Evolutionary conservation across 2,329 filamentous ascomycete species (phyloP).

Genomic region (Fusarium udum): DNA sequence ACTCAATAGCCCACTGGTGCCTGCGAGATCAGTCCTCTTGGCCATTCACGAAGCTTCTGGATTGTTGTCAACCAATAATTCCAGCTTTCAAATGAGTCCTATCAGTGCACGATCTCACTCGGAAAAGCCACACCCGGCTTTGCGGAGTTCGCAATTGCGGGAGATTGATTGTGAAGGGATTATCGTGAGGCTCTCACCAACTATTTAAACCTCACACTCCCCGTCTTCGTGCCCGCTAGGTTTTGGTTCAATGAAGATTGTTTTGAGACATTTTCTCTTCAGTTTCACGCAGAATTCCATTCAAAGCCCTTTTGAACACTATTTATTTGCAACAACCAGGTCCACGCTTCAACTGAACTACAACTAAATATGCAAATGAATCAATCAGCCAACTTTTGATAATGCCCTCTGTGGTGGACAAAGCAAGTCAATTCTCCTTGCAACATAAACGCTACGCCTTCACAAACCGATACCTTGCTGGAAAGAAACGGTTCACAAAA

Average conservation of each 20-base stretch:
- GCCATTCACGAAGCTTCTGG: slow-evolving; percentile 12
- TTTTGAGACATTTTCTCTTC: neutral
- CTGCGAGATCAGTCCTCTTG: neutral
- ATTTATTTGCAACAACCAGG: neutral
- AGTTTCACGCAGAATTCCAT: neutral
- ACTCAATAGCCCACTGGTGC: neutral
- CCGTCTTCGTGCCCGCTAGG: neutral
- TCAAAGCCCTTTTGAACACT: neutral
- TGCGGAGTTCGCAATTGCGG: slow-evolving; percentile 34
- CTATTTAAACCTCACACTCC: slow-evolving; percentile 16
- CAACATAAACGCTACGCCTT: slow-evolving; percentile 15
- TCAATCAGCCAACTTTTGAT: slow-evolving; percentile 25
- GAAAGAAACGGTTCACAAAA: slow-evolving; percentile 15
- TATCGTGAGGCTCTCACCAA: neutral
- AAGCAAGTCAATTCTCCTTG: slow-evolving; percentile 40
- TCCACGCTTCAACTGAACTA: neutral
- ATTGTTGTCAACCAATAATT: neutral
- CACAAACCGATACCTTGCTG: slow-evolving; percentile 2
- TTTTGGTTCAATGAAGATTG: too few species aligned
- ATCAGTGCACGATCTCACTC: slow-evolving; percentile 1
- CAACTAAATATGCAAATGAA: slow-evolving; percentile 29
- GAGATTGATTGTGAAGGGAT: neutral
- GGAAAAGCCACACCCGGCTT: slow-evolving; percentile 13
- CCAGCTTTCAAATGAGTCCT: neutral
- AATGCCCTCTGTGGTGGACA: slow-evolving; percentile 44